Percentiles rank a stretch among this genome's conserved stretches.
Conservation (phyloP, 345 rosid genomes). For the Citrus unshiu region DNA sequence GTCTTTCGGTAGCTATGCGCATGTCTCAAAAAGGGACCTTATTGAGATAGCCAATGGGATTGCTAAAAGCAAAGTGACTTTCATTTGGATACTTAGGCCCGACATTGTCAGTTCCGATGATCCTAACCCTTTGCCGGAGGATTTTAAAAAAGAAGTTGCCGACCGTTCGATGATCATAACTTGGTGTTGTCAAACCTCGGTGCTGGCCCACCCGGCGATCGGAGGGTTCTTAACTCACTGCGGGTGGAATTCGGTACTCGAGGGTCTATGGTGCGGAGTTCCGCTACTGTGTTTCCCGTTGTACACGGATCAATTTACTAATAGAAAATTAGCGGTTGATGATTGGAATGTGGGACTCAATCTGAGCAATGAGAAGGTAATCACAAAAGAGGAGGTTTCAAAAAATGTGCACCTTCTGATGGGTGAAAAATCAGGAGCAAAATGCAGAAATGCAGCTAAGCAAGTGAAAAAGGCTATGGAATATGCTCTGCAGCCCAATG, state of each 20-base stretch:
- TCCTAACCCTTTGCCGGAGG: slow-evolving; percentile 37
- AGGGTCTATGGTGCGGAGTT: slow-evolving; percentile 53
- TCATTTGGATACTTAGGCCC: slow-evolving; percentile 55
- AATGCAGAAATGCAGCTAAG: background rate
- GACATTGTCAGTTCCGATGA: slow-evolving; percentile 58
- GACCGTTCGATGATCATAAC: slow-evolving; percentile 44
- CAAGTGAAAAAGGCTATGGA: slow-evolving; percentile 18
- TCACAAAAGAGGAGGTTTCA: slow-evolving; percentile 32
- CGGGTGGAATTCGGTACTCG: slow-evolving; percentile 72
- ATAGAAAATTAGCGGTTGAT: slow-evolving; percentile 60
- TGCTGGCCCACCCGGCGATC: slow-evolving; percentile 42
- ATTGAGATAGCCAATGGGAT: slow-evolving; percentile 50
- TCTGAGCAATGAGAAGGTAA: slow-evolving; percentile 29
- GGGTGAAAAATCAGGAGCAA: slow-evolving; percentile 12
- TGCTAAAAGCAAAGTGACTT: slow-evolving; percentile 36
- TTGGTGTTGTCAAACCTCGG: slow-evolving; percentile 55
- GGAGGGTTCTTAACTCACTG: slow-evolving; percentile 76
- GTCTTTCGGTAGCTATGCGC: slow-evolving; percentile 61
- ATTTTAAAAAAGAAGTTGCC: slow-evolving; percentile 32
- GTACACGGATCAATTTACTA: slow-evolving; percentile 64
- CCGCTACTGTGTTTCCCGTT: slow-evolving; percentile 61
- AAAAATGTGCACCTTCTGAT: slow-evolving; percentile 22
- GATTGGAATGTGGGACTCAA: slow-evolving; percentile 69
- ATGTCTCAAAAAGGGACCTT: slow-evolving; percentile 36
- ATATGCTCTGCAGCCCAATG: slow-evolving; percentile 17